These are phyloP conservation scores for Scytalidium lignicola DNA, from an alignment of 2,329 filamentous ascomycete species.

Conservation along the genomic window DNA sequence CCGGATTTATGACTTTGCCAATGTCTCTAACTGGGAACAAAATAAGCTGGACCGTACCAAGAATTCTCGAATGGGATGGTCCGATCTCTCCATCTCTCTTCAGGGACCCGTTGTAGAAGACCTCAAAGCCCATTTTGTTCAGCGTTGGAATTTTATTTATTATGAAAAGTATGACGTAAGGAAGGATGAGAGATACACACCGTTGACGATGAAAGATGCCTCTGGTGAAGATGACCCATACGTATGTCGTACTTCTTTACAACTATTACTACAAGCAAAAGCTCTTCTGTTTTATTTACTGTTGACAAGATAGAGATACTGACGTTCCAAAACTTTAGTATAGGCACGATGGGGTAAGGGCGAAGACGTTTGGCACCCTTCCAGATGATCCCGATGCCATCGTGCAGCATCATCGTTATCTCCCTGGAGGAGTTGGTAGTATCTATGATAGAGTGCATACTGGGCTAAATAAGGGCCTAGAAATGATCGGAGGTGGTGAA, in stretches of 20 bases:
- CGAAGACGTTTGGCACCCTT: not conserved
- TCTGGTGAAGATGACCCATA: not conserved
- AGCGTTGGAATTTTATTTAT: conserved; percentile 91
- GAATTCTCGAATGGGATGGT: conserved; percentile 88
- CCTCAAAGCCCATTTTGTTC: conserved; percentile 71
- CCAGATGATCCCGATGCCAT: not conserved
- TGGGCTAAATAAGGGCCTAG: conserved; percentile 2
- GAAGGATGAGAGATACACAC: conserved; percentile 41
- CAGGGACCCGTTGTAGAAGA: conserved; percentile 71
- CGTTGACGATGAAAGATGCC: conserved; percentile 10
- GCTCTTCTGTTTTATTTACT: not conserved
- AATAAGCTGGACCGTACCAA: conserved; percentile 81
- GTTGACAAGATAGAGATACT: not conserved
- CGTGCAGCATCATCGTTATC: conserved; percentile 6
- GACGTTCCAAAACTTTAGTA: not conserved
- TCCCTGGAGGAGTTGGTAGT: conserved; percentile 8
- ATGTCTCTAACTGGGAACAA: conserved; percentile 70
- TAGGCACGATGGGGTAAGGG: not conserved
- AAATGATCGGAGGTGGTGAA: not conserved
- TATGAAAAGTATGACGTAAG: conserved; percentile 66
- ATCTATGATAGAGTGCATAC: conserved; percentile 11
- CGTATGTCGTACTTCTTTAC: not conserved
- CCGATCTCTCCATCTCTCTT: conserved; percentile 75
- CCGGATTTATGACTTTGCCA: conserved; percentile 72
- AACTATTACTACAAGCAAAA: too few relatives aligned